These are phyloP conservation scores for Lithohypha guttulata DNA, from an alignment of 2,329 filamentous ascomycete species.

Conservation along the genomic window DNA sequence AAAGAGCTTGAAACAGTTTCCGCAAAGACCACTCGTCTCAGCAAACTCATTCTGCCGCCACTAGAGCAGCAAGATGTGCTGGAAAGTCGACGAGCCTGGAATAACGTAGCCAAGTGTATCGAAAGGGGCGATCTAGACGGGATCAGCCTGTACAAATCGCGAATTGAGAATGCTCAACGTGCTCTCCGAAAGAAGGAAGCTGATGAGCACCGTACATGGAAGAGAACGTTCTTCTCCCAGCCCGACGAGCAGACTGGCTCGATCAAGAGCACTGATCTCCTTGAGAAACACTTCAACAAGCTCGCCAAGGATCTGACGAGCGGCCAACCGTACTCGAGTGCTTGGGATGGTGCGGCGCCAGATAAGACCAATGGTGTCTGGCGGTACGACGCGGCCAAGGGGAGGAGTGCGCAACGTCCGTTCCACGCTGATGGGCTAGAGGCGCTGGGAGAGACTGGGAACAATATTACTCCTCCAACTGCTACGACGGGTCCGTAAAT, in stretches of 20 bases:
- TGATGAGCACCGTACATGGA: conserved; percentile 65
- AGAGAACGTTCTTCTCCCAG: conserved; percentile 64
- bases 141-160: conserved; percentile 67
- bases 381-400: conserved; percentile 52
- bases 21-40: conserved; percentile 43
- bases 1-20: conserved; percentile 46
- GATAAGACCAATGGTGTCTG: conserved; percentile 61
- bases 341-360: conserved; percentile 39
- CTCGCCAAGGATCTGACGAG: conserved; percentile 34
- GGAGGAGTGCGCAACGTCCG: conserved; percentile 31
- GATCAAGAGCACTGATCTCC: conserved; percentile 21
- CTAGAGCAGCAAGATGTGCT: conserved; percentile 74
- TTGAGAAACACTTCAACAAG: conserved; percentile 30
- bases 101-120: conserved; percentile 73
- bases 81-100: conserved; percentile 82
- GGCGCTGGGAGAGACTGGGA: conserved; percentile 28
- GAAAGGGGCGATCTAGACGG: conserved; percentile 73
- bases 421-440: conserved; percentile 32
- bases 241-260: conserved; percentile 16
- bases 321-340: conserved; percentile 23
- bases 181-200: conserved; percentile 64
- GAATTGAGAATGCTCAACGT: conserved; percentile 85
- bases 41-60: conserved; percentile 60
- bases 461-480: conserved; percentile 14
- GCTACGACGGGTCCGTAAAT: no score